These are phyloP conservation scores for Nevesoporus exiguus DNA, from an alignment of 768 basidiomycete genomes.

Conservation along the genomic window DNA sequence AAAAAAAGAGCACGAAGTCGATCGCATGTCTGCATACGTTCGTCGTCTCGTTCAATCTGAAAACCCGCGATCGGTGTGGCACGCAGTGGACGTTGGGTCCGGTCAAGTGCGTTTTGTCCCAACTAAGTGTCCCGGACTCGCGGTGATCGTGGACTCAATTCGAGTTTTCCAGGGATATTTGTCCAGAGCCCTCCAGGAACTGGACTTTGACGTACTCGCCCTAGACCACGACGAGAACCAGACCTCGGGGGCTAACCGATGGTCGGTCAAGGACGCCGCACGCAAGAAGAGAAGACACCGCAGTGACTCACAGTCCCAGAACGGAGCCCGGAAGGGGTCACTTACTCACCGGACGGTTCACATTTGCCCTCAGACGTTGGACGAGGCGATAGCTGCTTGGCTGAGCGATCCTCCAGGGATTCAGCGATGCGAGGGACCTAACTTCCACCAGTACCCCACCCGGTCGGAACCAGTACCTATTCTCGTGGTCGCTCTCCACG, in stretches of 20 bases:
- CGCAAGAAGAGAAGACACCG: conserved; percentile 15
- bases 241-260: conserved; percentile 52
- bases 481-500: conserved; percentile 66
- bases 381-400: conserved; percentile 52
- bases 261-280: conserved; percentile 32
- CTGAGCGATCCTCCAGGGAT: conserved; percentile 26
- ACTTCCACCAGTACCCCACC: background rate
- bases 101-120: conserved; percentile 51
- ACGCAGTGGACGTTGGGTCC: conserved; percentile 70
- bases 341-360: conserved; percentile 56
- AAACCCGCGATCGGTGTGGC: conserved; percentile 26
- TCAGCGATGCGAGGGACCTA: background rate
- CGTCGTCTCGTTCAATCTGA: conserved; percentile 31
- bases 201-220: conserved; percentile 53
- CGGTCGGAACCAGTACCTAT: conserved; percentile 38
- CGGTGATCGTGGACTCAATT: conserved; percentile 1
- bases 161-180: conserved; percentile 51
- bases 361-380: conserved; percentile 48
- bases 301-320: background rate
- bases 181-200: conserved; percentile 44
- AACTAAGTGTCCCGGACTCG: background rate
- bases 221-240: conserved; percentile 61
- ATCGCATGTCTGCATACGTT: conserved; percentile 58
- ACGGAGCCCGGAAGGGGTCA: conserved; percentile 23
- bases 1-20: conserved; percentile 73